Evolutionary conservation across 192 early-diverging fungal genomes (phyloP).

Genomic region (Dissophora ornata): DNA sequence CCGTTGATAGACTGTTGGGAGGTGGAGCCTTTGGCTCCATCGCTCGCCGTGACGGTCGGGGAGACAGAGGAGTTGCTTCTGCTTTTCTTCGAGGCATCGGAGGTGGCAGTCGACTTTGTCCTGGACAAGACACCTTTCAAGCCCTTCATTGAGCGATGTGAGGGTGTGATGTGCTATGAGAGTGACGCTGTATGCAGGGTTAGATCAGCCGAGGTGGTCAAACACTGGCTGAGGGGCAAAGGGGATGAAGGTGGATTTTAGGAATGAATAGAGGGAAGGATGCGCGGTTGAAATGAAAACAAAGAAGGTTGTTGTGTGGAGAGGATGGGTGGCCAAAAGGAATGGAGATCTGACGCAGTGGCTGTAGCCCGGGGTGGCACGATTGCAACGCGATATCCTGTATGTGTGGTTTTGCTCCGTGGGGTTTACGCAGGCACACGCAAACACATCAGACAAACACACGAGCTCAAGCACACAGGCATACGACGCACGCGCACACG

Average conservation of each 20-base stretch:
- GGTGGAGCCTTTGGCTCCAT: not conserved
- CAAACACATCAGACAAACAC: too few relatives aligned
- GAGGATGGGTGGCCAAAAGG: not conserved
- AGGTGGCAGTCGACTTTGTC: conserved; percentile 4
- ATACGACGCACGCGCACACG: too few relatives aligned
- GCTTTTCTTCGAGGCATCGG: conserved; percentile 1
- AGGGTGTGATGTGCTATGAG: not conserved
- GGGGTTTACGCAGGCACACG: too few relatives aligned
- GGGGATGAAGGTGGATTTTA: not conserved
- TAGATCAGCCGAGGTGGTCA: too few relatives aligned
- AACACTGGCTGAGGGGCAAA: too few relatives aligned
- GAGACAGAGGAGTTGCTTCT: not conserved
- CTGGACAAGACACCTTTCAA: conserved; percentile 8
- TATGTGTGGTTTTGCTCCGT: too few relatives aligned
- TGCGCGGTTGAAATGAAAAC: too few relatives aligned
- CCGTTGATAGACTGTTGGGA: not conserved
- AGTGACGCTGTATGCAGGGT: not conserved
- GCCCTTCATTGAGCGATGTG: not conserved
- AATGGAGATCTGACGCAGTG: too few relatives aligned
- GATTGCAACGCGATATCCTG: too few relatives aligned
- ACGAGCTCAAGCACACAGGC: too few relatives aligned
- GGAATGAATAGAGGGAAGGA: not conserved
- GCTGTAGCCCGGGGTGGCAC: not conserved
- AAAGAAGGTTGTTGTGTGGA: too few relatives aligned
- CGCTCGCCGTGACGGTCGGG: not conserved